Evolutionary conservation across 208 protist genomes (phyloP).

Genomic region (Trypanosoma vivax): DNA sequence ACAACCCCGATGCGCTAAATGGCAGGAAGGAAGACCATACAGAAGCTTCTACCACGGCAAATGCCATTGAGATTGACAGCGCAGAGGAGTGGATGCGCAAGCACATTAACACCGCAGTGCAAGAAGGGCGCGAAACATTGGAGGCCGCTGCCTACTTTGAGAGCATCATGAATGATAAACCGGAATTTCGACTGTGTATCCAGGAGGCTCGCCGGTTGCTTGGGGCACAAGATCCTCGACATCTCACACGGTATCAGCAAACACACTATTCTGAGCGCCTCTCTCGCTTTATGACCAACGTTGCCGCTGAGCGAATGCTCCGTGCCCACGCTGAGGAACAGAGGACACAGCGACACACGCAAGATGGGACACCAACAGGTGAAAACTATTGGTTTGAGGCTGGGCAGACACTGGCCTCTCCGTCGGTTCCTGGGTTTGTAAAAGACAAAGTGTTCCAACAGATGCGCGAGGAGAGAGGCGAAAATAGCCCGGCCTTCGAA

Average conservation of each 20-base stretch:
- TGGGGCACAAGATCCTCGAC: constrained; percentile 51
- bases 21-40: too few species aligned
- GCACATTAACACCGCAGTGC: constrained; percentile 35
- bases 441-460: constrained; percentile 77
- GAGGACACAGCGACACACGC: constrained; percentile 42
- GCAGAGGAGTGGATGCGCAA: constrained; percentile 32
- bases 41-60: too few species aligned
- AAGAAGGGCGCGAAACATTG: constrained; percentile 29
- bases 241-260: constrained; percentile 63
- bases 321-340: constrained; percentile 45
- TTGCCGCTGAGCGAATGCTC: constrained; percentile 50
- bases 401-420: constrained; percentile 52
- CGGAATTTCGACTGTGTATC: constrained; percentile 48
- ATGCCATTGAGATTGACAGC: constrained; percentile 22
- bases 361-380: constrained; percentile 73
- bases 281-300: constrained; percentile 36
- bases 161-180: constrained; percentile 44
- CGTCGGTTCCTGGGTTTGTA: constrained; percentile 47
- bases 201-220: constrained; percentile 50
- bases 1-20: too few species aligned
- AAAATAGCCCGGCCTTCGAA: constrained; percentile 53
- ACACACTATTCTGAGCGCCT: constrained; percentile 59
- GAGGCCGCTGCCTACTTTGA: constrained; percentile 64
- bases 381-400: constrained; percentile 87
- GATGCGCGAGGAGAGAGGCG: constrained; percentile 44